Conservation (phyloP, 306 rosid genomes). For the Cyclanthera cordifolia region DNA sequence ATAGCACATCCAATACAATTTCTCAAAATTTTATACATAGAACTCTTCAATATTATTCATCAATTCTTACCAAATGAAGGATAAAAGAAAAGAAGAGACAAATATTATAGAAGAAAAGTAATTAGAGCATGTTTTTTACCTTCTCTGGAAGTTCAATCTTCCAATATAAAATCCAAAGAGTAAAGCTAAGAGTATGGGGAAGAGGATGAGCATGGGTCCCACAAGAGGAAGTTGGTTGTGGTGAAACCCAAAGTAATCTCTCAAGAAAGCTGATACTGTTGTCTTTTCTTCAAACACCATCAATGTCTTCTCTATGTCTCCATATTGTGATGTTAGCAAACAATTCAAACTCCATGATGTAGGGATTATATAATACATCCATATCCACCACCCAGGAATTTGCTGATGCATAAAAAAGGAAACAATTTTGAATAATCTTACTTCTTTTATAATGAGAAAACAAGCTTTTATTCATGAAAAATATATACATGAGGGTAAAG, state of each 20-base stretch:
- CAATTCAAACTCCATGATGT: conserved; percentile 38
- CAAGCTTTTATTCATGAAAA: background rate
- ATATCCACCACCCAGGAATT: conserved; percentile 48
- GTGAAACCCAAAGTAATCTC: conserved; percentile 34
- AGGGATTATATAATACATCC: conserved; percentile 28
- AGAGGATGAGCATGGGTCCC: conserved; percentile 23
- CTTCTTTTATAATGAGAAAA: background rate
- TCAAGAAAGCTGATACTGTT: conserved; percentile 23
- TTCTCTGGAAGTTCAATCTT: conserved; percentile 24
- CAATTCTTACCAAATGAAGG: background rate
- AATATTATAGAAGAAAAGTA: background rate
- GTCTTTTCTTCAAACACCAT: conserved; percentile 20
- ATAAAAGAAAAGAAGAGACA: background rate
- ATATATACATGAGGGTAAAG: too few species aligned
- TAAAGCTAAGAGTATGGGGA: conserved; percentile 23
- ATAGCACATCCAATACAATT: too few species aligned
- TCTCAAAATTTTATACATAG: background rate
- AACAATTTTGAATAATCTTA: background rate
- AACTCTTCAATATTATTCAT: background rate
- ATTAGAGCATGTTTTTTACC: conserved; percentile 7
- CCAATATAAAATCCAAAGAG: conserved; percentile 25
- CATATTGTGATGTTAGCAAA: conserved; percentile 41
- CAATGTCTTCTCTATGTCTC: conserved; percentile 28
- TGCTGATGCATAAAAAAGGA: conserved; percentile 20
- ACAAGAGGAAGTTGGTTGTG: conserved; percentile 21